phyloP scores from a whole-genome alignment of 1,284 basidiomycete genomes.

The Pseudozyma sp. region DNA sequence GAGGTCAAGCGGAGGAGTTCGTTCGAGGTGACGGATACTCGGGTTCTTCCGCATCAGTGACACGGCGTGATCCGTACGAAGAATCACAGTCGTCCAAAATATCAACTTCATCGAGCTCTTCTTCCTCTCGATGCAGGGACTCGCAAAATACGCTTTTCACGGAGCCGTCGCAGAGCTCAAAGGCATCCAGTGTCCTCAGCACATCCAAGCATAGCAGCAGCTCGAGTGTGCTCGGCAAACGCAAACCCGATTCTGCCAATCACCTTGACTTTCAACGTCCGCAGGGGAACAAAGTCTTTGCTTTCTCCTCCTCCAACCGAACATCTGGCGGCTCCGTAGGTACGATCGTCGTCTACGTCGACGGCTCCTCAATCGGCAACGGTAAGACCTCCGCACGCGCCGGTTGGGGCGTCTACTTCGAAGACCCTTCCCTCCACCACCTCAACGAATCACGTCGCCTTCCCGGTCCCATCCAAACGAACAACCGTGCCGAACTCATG shows the following conservation, averaged over 20 bases:
- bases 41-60: neutral
- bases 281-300: constrained; percentile 3
- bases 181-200: neutral
- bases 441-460: constrained; percentile 83
- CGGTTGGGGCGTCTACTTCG: constrained; percentile 65
- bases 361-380: constrained; percentile 83
- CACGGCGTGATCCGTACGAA: too few species aligned
- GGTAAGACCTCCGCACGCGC: constrained; percentile 71
- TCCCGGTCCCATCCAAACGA: constrained; percentile 81
- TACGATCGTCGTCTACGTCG: constrained; percentile 75
- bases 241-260: neutral
- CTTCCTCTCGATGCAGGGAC: too few species aligned
- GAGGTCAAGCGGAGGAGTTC: constrained; percentile 72
- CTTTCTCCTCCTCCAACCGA: neutral
- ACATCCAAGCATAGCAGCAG: neutral
- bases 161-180: neutral
- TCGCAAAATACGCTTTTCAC: too few species aligned
- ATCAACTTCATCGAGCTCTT: too few species aligned
- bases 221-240: neutral
- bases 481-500: constrained; percentile 86
- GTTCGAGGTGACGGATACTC: constrained; percentile 20
- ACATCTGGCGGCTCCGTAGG: neutral
- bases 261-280: neutral
- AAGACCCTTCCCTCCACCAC: constrained; percentile 20
- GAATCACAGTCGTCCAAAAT: too few species aligned